Evolutionary conservation across 331 rosid species (phyloP).

Genomic region (Pyrus hybrid): DNA sequence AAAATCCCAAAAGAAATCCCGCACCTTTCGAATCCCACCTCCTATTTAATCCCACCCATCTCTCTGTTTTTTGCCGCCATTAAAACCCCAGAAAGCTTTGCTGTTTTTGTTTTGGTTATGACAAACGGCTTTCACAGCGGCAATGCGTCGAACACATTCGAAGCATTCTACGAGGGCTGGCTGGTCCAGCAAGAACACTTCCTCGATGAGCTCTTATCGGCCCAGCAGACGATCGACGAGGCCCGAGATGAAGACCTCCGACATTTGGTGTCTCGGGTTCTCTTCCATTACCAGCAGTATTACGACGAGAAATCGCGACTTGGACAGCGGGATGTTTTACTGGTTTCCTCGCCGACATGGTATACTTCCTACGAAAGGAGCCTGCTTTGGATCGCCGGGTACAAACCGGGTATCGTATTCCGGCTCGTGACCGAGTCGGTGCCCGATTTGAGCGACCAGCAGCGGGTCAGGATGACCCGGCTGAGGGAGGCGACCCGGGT

Average conservation of each 20-base stretch:
- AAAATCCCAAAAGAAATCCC: too few relatives aligned
- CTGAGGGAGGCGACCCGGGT: conserved; percentile 32
- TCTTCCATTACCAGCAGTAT: conserved; percentile 68
- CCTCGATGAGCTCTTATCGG: conserved; percentile 46
- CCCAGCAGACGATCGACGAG: conserved; percentile 11
- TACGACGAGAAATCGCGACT: conserved; percentile 51
- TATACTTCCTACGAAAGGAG: conserved; percentile 44
- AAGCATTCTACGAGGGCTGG: too few relatives aligned
- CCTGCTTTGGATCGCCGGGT: conserved; percentile 69
- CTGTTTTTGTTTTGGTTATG: too few relatives aligned
- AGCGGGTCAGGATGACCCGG: conserved; percentile 17
- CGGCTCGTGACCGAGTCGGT: conserved; percentile 30
- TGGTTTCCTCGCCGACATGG: conserved; percentile 62
- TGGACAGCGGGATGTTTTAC: conserved; percentile 35
- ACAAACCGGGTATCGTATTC: conserved; percentile 46
- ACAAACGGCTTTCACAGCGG: too few relatives aligned
- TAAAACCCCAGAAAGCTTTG: too few relatives aligned
- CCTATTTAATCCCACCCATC: too few relatives aligned
- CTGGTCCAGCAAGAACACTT: too few relatives aligned
- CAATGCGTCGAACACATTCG: too few relatives aligned
- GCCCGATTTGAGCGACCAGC: conserved; percentile 39
- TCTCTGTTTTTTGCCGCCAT: too few relatives aligned
- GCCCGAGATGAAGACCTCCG: conserved; percentile 16
- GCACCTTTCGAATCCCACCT: too few relatives aligned
- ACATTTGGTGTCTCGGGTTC: conserved; percentile 32